Evolutionary conservation across 768 basidiomycete genomes (phyloP).

Genomic region (Xerocomellus dryophilus): DNA sequence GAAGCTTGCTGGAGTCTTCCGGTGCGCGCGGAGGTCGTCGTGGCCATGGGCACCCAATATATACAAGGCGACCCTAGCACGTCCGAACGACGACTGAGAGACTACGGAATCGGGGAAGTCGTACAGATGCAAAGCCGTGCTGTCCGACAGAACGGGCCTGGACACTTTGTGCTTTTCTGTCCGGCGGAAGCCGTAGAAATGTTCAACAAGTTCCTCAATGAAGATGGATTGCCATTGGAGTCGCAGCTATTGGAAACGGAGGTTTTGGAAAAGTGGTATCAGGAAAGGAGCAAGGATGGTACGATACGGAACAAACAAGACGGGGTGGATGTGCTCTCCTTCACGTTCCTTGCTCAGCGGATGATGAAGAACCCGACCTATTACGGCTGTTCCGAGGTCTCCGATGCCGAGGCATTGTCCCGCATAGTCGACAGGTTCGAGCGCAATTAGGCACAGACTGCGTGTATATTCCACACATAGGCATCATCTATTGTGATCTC

Average conservation of each 20-base stretch:
- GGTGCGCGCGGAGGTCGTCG: constrained; percentile 72
- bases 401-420: constrained; percentile 59
- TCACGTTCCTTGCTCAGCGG: constrained; percentile 75
- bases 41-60: constrained; percentile 94
- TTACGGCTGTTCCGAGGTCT: constrained; percentile 54
- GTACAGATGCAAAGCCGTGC: constrained; percentile 91
- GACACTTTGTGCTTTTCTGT: constrained; percentile 84
- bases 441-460: background rate
- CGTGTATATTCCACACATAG: background rate
- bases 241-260: constrained; percentile 62
- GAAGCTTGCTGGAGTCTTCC: constrained; percentile 91
- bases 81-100: constrained; percentile 64
- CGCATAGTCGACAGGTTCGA: constrained; percentile 59
- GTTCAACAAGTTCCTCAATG: constrained; percentile 74
- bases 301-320: constrained; percentile 56
- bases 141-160: constrained; percentile 55
- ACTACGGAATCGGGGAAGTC: constrained; percentile 79
- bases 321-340: constrained; percentile 72
- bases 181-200: constrained; percentile 82
- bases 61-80: constrained; percentile 45
- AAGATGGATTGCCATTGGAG: constrained; percentile 85
- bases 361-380: constrained; percentile 78
- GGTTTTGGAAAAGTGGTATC: constrained; percentile 49
- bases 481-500: background rate
- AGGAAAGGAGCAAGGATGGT: constrained; percentile 35